Evolutionary conservation across 345 rosid genomes (phyloP), one percentile per base, ranked within the genome.

Genomic region (Lepidium didymum): DNA sequence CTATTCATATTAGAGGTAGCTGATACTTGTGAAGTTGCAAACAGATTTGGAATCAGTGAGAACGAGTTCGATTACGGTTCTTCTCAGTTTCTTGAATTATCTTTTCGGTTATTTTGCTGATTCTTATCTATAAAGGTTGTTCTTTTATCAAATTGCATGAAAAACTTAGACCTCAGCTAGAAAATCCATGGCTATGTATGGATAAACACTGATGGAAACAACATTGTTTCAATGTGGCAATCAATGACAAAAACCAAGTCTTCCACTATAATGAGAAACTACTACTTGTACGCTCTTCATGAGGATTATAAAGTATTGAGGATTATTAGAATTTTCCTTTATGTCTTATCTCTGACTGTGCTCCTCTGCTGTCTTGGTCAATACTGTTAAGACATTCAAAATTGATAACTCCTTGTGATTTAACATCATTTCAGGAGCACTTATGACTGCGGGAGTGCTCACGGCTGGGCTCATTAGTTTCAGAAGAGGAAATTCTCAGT

Each of bases 381-480:
- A 46, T 9, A 29, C 38, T 52, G 61, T 40, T 65, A 51, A 27
- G 51, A 6, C 60, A 40, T 52, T 62, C 56, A 35, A 19, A 47
- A 23, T 4, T 35, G 23, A 35, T 53, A 0, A 15, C 4, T 25
- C 9, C 13, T 68, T 68, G 66, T 29, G 16, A 51, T 41, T 4
- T 55, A 12, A 61, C 25, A 29, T 37, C 13, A 14, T 64, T 77
- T 57, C 82, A 93, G 98, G 98, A 41, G 97, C 98, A 33, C 79
- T 93, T 4, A 50, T 80, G 82, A 93, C 98, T 12, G 96, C 98
- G 1, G 98, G 98, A 73, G 99, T 94, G 68, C 96, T 94, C 5
- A 91, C 96, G 0, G 99, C 97, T 1, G 99, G 97, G n/a, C 77
- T 94, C 68, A 79, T 89, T 67, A 89, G 96, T 80, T 89, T 89